phyloP scores from a whole-genome alignment of 2,329 filamentous ascomycete species.

The Colletotrichum gloeosporioides region DNA sequence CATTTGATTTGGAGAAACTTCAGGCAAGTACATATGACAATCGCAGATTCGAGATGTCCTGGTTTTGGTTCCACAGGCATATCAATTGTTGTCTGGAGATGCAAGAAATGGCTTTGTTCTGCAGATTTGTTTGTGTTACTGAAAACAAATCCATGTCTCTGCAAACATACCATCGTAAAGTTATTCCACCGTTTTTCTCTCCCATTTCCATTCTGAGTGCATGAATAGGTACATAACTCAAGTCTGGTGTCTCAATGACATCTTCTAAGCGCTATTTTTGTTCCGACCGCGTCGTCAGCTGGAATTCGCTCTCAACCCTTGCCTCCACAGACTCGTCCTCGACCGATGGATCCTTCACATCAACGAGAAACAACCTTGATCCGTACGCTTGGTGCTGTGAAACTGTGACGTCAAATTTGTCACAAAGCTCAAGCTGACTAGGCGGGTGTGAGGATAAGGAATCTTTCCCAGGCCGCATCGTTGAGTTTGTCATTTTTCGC shows the following conservation, averaged over 20 bases:
- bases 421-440: neutral
- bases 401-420: neutral
- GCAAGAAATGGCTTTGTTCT: neutral
- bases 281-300: neutral
- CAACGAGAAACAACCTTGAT: neutral
- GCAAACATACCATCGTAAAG: neutral
- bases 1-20: neutral
- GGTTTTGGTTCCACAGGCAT: rapidly evolving
- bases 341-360: neutral
- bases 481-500: neutral
- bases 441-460: rapidly evolving
- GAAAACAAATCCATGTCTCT: neutral
- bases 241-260: neutral
- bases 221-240: neutral
- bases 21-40: neutral
- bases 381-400: neutral
- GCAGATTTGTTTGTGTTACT: neutral
- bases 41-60: neutral
- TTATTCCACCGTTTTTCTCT: rapidly evolving
- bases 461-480: neutral
- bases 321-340: neutral
- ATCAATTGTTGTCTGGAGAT: neutral
- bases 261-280: neutral
- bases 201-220: neutral
- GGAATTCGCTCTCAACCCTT: neutral